Base-by-base conservation (phyloP, 768 basidiomycete genomes). In the Asterophora lycoperdoides region DNA sequence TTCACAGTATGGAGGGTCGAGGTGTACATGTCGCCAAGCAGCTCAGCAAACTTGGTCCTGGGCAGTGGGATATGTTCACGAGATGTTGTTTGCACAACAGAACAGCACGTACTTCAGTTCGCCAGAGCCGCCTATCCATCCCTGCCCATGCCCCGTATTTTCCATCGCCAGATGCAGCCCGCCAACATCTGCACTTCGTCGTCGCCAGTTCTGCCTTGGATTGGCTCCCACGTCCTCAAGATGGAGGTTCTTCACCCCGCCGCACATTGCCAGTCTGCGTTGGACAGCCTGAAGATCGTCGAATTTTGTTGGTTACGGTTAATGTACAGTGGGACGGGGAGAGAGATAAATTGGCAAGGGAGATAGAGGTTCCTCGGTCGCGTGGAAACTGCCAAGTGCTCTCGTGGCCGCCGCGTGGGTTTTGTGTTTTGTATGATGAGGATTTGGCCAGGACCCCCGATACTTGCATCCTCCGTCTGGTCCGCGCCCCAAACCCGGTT, bases 131-230 rank as follows among this genome's bases (percentile, higher is more conserved):
- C 70, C 73, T 51, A 82, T 76, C 86, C 89, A 86, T 32, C 86
- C 86, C 59, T 81, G 78, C 20, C 89, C 85, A 51, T 78, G 70
- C 36, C 78, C 80, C 40, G 65, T 70, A 55, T 78, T 79, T 49
- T 70, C 73, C 42, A 88, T 78, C 0, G 92, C 91, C 41, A 92
- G 83, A 49, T 84, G 81, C 50, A 97, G 77, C 28, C 93, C 93
- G 10, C 93, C 93, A 36, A 90, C 78, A 66, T 97, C 93, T 48
- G 93, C 91, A 62, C 89, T 93, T 40, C 89, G 73, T 45, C 93
- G 74, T 50, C 80, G 68, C 32, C 60, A 67, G 37, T 57, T 48
- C 42, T 54, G 51, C 44, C 40, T 54, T 19, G 54, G 23, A 18
- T 26, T 37, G 8, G 38, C 38, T 44, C 46, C 49, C 52, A 49